Evolutionary conservation across 179 eudicot genomes (phyloP), one percentile per base, ranked within the genome.

Genomic region (Patellifolia procumbens): DNA sequence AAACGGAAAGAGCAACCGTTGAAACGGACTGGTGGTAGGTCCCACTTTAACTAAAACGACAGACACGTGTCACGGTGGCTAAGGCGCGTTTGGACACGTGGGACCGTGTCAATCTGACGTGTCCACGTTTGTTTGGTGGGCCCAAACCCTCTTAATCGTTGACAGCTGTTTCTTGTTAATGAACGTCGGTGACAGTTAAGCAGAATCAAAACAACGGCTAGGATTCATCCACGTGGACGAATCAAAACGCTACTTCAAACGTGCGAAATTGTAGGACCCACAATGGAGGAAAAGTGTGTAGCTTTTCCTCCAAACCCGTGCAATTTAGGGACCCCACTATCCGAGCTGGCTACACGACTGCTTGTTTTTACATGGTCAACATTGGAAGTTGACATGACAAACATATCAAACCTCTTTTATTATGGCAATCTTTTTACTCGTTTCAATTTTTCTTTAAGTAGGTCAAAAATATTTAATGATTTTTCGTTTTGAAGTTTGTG

Each of bases 61-160:
- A 20, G 55, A 78, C 81, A 86, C 87, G 85, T 76, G 89, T 80
- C 81, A 58, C 53, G 19, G 43, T 52, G 76, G 73, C 43, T 70
- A 22, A 4, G 42, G 60, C 78, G 63, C 70, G 78, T 70, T 39
- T 19, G 53, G 82, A 82, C 76, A 85, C 82, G 80, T 81, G 81
- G 79, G 81, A 73, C 81, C 84, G 26, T 49, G 89, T 87, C 87
- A 84, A 78, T 26, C 81, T 77, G 82, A 87, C 85, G 89, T 88
- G 89, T 84, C 80, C 82, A 82, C 85, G 87, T 80, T 63, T 26
- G 58, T 3, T 3, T 6, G 0, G 77, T 63, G 88, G 88, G 58
- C 72, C 89, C 84, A 3, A 15, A 15, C 22, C 4, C 45, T 77
- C 81, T 49, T 17, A 73, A 64, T 85, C 86, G 28, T 13, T 56